phyloP scores from a whole-genome alignment of 768 basidiomycete species.

The Cytidiella melzeri region DNA sequence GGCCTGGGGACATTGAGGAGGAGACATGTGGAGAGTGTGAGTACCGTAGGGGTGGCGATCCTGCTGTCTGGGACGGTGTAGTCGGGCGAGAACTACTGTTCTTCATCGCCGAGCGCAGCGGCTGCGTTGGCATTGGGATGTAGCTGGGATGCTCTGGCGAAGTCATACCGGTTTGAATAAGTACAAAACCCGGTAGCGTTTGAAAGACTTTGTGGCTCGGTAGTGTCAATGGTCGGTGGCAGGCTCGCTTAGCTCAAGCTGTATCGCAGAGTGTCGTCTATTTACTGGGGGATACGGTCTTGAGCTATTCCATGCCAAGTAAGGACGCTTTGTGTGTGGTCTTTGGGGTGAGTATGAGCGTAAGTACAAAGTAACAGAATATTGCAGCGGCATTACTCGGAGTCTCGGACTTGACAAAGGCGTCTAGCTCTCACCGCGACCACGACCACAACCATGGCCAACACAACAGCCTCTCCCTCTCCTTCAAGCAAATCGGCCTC shows the following conservation, averaged over 20 bases:
- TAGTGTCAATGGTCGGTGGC: not conserved
- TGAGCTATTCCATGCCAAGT: too few relatives aligned
- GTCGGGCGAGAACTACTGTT: conserved; percentile 28
- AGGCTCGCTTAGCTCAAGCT: too few relatives aligned
- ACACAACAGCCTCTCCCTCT: not conserved
- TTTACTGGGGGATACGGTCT: too few relatives aligned
- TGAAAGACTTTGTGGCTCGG: conserved; percentile 9
- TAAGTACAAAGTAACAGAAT: too few relatives aligned
- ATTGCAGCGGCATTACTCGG: too few relatives aligned
- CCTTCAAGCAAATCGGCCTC: not conserved
- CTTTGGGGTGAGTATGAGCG: too few relatives aligned
- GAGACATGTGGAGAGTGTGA: conserved; percentile 2
- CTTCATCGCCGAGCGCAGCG: conserved; percentile 53
- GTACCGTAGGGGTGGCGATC: conserved; percentile 14
- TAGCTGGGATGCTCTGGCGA: conserved; percentile 18
- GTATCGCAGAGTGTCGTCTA: too few relatives aligned
- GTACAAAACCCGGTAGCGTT: not conserved
- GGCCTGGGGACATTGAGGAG: conserved; percentile 6
- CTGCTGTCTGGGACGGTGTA: conserved; percentile 17
- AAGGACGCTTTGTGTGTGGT: too few relatives aligned
- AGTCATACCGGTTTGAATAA: too few relatives aligned
- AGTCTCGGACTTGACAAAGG: too few relatives aligned
- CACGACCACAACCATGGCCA: conserved; percentile 5
- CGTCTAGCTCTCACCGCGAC: too few relatives aligned
- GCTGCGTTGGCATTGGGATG: conserved; percentile 20